Base-by-base conservation (phyloP, 441 rosid genomes). In the Brassica hybrid region DNA sequence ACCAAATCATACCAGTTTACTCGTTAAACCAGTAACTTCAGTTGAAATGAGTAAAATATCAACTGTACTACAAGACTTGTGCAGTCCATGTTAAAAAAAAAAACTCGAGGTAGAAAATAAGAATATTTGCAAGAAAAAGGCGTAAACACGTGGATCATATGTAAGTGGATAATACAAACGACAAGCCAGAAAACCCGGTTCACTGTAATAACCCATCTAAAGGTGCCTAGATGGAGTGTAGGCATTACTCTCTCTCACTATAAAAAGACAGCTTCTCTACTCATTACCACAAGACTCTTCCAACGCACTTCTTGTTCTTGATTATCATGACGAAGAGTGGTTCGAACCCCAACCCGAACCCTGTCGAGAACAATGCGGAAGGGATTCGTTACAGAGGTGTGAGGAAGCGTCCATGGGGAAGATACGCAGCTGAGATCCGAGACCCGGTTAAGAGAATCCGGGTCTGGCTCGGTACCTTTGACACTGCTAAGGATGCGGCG, bases 391-490 rank as follows among this genome's bases (percentile, higher is more conserved):
- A 80, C 78, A 76, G 92, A 17, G 92, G 92, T 30, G 92, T 88
- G 4, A 77, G 92, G 61, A 88, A 85, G 79, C 86, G 92, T 17
- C 92, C 89, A 0, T 87, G 92, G 90, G 90, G 92, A 10, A 82
- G 88, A 3, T 88, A 82, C 75, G 88, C 92, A 0, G 90, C 92
- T 1, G 92, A 88, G 89, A 88, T 88, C 81, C 88, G 92, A 9
- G 88, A 88, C 77, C 90, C 90, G 0, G 79, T 75, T 3, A 88
- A 83, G 75, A 88, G 84, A 73, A 76, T 84, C 7, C 85, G 92
- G 0, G 89, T 87, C 79, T 88, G 92, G 92, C 89, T 88, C 60
- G 90, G 92, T 2, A 88, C 92, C 13, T 88, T 85, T 45, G 86
- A 85, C 65, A 85, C 92, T 0, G 85, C 92, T 4, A 83, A 83